Conservation (phyloP, 768 basidiomycete genomes). For the Mycena venus region DNA sequence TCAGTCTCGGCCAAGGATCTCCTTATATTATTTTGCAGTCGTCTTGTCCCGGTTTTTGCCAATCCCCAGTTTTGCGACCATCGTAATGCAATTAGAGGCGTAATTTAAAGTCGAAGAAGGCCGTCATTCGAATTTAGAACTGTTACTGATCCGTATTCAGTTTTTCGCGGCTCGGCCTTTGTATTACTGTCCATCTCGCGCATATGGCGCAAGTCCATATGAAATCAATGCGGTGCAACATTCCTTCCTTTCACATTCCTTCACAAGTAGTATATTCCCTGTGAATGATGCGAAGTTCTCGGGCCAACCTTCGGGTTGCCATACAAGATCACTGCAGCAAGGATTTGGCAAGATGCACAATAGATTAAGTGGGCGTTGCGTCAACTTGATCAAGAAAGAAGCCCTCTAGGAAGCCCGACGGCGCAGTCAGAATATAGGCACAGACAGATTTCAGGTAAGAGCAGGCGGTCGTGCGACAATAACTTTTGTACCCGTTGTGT, state of each 20-base stretch:
- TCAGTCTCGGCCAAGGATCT: background rate
- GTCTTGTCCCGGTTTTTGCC: background rate
- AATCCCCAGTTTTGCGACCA: background rate
- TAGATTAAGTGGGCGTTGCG: no score
- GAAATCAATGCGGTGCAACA: background rate
- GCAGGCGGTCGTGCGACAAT: no score
- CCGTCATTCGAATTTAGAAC: background rate
- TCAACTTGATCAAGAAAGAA: no score
- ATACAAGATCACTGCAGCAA: background rate
- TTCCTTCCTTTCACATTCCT: no score
- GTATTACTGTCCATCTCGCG: background rate
- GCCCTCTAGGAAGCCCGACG: no score
- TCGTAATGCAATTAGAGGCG: slow-evolving; percentile 24
- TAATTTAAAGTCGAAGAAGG: background rate
- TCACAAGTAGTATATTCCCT: no score
- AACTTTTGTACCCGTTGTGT: background rate
- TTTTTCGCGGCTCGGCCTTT: background rate
- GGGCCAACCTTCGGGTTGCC: slow-evolving; percentile 9
- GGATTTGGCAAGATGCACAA: background rate
- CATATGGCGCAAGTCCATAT: background rate
- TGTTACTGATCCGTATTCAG: background rate
- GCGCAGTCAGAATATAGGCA: no score
- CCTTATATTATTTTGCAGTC: background rate
- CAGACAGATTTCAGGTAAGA: no score
- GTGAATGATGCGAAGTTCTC: slow-evolving; percentile 13